A percentile compares a stretch with the other conserved stretches of the same genome.
phyloP scores from a whole-genome alignment of 2,329 filamentous ascomycete species.

The Fusarium sp. region DNA sequence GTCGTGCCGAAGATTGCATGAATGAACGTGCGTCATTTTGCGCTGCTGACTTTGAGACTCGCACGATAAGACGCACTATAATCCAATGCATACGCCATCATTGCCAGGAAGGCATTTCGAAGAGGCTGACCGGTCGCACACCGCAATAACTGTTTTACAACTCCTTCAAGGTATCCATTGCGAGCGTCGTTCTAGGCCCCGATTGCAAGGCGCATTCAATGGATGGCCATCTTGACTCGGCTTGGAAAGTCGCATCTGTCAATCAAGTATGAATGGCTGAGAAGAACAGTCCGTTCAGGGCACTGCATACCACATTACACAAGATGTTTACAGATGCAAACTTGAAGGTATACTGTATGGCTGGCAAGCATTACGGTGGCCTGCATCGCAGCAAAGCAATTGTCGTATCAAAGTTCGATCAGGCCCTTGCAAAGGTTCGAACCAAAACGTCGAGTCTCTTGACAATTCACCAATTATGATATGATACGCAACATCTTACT shows the following conservation, averaged over 20 bases:
- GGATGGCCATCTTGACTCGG: conserved; percentile 6
- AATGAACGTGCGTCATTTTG: conserved; percentile 24
- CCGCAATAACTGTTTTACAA: neutral
- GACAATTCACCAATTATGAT: conserved; percentile 16
- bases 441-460: conserved; percentile 9
- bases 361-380: neutral
- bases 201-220: conserved; percentile 29
- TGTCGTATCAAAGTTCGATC: conserved; percentile 23
- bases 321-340: conserved; percentile 14
- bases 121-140: conserved; percentile 34
- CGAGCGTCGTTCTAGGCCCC: conserved; percentile 1
- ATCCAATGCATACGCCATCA: conserved; percentile 29
- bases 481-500: conserved; percentile 7
- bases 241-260: conserved; percentile 12
- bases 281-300: conserved; percentile 10
- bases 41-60: conserved; percentile 34
- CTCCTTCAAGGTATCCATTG: conserved; percentile 4
- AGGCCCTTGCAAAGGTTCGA: neutral
- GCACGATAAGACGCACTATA: conserved; percentile 37
- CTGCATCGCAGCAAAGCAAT: conserved; percentile 16
- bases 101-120: conserved; percentile 31
- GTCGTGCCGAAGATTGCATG: conserved; percentile 19
- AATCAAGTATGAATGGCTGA: conserved; percentile 16
- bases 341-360: conserved; percentile 1
- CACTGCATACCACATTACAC: conserved; percentile 9